These are phyloP conservation scores for Chaetomium olivaceum DNA, from an alignment of 2,329 filamentous ascomycete genomes.

Conservation along the genomic window DNA sequence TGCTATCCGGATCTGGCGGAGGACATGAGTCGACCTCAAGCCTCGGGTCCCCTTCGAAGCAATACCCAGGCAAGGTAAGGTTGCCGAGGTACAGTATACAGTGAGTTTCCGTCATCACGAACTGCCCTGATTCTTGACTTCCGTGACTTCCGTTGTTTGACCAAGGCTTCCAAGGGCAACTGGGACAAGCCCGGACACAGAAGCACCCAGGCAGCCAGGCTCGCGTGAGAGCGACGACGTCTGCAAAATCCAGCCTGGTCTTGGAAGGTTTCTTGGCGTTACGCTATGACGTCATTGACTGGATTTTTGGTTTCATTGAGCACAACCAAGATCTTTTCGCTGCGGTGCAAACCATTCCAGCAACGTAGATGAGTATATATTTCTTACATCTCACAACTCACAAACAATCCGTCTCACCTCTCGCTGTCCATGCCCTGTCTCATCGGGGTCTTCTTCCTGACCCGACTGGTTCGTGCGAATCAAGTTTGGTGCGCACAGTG, in stretches of 20 bases:
- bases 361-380: not conserved
- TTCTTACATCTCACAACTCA: too few relatives aligned
- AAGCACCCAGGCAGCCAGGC: not conserved
- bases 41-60: too few relatives aligned
- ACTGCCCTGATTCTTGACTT: not conserved
- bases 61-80: too few relatives aligned
- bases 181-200: not conserved
- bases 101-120: not conserved
- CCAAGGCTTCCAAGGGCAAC: not conserved
- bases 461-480: not conserved
- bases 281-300: constrained; percentile 5
- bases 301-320: not conserved
- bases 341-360: not conserved
- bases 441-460: not conserved
- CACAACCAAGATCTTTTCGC: not conserved
- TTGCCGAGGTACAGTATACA: too few relatives aligned
- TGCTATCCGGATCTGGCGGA: not conserved
- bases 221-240: not conserved
- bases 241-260: constrained; percentile 1
- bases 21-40: not conserved
- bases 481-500: not conserved
- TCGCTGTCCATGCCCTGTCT: not conserved
- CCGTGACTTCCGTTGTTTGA: not conserved
- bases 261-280: not conserved
- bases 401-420: too few relatives aligned